Conservation (phyloP, 805 yeast species). For the Suhomyces sp. region DNA sequence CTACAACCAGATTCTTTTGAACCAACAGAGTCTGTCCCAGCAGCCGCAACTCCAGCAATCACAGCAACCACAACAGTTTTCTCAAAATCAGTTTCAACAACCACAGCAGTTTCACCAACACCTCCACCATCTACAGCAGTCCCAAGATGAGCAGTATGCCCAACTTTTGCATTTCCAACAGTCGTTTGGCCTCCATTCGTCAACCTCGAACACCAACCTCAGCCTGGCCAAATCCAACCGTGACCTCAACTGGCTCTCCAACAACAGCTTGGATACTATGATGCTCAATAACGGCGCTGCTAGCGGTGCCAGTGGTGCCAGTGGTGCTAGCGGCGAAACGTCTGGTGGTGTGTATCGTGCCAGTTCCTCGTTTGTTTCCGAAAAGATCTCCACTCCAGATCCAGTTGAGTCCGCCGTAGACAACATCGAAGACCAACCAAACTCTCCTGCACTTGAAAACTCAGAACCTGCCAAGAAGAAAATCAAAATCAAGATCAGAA, state of each 20-base stretch:
- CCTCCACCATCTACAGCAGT: slow-evolving; percentile 6
- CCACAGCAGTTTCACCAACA: slow-evolving; percentile 3
- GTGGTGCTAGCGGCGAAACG: not conserved
- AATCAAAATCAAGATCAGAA: slow-evolving; percentile 6
- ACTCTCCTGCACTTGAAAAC: not conserved
- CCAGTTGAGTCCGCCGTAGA: not conserved
- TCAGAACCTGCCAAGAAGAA: slow-evolving; percentile 3
- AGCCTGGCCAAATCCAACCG: not conserved
- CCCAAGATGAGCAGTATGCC: not conserved
- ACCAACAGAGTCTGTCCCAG: slow-evolving; percentile 3
- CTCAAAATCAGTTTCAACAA: slow-evolving; percentile 1
- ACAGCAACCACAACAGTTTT: slow-evolving; percentile 4
- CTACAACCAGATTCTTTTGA: slow-evolving; percentile 5
- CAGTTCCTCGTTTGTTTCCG: not conserved
- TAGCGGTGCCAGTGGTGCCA: not conserved
- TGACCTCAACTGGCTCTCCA: slow-evolving; percentile 4
- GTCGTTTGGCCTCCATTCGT: slow-evolving; percentile 4
- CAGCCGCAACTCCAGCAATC: slow-evolving; percentile 7
- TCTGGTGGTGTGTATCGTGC: not conserved
- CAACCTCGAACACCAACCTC: slow-evolving; percentile 5
- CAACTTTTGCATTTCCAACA: slow-evolving; percentile 4
- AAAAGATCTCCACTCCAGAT: slow-evolving; percentile 3
- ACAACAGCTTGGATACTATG: not conserved
- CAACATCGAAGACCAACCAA: not conserved
- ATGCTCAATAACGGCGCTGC: not conserved